Conservation (phyloP, 1,139 yeast genomes). For the Geotrichum australiense region DNA sequence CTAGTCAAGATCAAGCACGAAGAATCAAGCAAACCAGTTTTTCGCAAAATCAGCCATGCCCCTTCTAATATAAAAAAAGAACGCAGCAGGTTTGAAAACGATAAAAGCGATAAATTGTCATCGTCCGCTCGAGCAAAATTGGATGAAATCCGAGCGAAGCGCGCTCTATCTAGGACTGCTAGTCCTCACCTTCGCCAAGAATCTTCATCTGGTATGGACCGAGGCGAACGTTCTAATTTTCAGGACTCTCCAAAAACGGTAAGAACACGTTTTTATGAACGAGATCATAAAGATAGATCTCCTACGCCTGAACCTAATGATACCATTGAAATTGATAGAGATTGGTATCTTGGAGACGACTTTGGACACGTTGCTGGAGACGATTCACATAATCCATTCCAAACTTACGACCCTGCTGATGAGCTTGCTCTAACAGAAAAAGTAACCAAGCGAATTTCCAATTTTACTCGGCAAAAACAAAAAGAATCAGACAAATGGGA, state of each 20-base stretch:
- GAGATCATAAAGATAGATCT: no score
- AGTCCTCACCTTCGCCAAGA: not conserved
- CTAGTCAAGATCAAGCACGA: not conserved
- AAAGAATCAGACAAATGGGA: constrained; percentile 37
- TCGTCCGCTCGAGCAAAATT: constrained; percentile 17
- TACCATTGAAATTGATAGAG: constrained; percentile 33
- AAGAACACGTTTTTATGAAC: no score
- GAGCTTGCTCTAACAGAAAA: constrained; percentile 29
- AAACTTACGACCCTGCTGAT: constrained; percentile 24
- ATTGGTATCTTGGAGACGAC: constrained; percentile 37
- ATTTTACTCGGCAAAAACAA: constrained; percentile 29
- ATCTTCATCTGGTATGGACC: no score
- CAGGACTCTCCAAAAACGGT: no score
- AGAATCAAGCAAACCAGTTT: not conserved
- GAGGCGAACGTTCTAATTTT: no score
- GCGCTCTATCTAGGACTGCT: constrained; percentile 1
- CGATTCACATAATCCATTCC: constrained; percentile 34
- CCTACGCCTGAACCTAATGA: not conserved
- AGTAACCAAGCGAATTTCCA: constrained; percentile 29
- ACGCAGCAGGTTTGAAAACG: constrained; percentile 2
- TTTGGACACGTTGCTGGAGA: constrained; percentile 34
- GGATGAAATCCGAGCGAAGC: constrained; percentile 16
- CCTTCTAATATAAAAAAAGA: constrained; percentile 9
- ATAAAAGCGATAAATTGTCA: constrained; percentile 10
- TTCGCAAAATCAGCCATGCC: constrained; percentile 5